Evolutionary conservation across 2,329 filamentous ascomycete genomes (phyloP), one percentile per base, ranked within the genome.

Genomic region (Cercospora zeae-maydis): DNA sequence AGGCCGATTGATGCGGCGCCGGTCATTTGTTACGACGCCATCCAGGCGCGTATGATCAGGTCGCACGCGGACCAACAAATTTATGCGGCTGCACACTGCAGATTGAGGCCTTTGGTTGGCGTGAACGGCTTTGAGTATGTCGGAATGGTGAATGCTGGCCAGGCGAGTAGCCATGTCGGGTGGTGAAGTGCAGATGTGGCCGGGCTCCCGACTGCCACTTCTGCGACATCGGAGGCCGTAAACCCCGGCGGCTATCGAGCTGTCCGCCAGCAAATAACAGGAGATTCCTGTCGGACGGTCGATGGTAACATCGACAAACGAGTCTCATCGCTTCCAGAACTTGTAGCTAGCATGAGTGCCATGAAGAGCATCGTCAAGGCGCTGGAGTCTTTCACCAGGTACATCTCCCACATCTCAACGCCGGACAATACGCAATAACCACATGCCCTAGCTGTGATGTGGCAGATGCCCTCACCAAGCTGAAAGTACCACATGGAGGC

Each of bases 391-490:
- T 71, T 67, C 60, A 71, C 69, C 31, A 69, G 68, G 69, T 70
- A 66, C 4, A 27, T 57, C 27, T 57, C 7, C 7, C 19, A 11
- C 61, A 11, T 14, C 9, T 16, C 16, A 4, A 30, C n/a, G 3
- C 13, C 53, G 19, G n/a, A 13, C 14, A 3, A 13, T 55, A 4
- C 31, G 30, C 10, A 54, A 49, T 58, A 33, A 58, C 45, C 13
- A 59, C 27, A 31, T 47, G 33, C 31, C 31, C n/a, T 65, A 82
- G 78, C 34, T 82, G 78, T 70, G 81, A 83, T 67, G 79, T 83
- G 42, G 80, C 81, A 49, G 82, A 84, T 65, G 83, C 81, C 1
- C 77, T 84, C 1, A 76, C 76, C 65, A 84, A 84, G 70, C 75
- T 84, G 47, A 73, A 73, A 61, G 68, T 74, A 1, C 68, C 72